A percentile compares a stretch with the other conserved stretches of the same genome.
phyloP scores from a whole-genome alignment of 768 basidiomycete species.

The Pleurotus citrinopileatus region DNA sequence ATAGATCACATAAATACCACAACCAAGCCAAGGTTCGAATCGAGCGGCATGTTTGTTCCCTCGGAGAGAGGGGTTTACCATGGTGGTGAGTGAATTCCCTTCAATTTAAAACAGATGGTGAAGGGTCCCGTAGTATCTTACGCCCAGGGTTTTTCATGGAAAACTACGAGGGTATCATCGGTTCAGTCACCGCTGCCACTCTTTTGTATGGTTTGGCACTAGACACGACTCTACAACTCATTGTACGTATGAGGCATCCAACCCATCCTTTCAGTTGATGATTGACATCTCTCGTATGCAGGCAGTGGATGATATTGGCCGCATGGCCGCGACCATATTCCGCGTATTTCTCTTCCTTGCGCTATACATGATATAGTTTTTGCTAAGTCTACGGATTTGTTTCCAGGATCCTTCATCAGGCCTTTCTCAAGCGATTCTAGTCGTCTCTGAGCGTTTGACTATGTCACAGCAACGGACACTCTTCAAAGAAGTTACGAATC shows the following conservation, averaged over 20 bases:
- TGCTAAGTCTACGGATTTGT: background rate
- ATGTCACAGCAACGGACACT: conserved; percentile 22
- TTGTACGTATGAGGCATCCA: conserved; percentile 33
- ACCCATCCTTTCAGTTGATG: background rate
- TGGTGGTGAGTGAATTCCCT: conserved; percentile 32
- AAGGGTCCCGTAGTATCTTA: conserved; percentile 26
- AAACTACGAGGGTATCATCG: conserved; percentile 36
- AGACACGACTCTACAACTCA: conserved; percentile 27
- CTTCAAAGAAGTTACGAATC: conserved; percentile 25
- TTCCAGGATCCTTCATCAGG: conserved; percentile 25
- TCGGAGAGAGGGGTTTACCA: conserved; percentile 26
- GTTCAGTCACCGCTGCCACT: conserved; percentile 30
- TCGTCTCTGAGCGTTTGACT: conserved; percentile 28
- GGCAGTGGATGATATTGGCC: conserved; percentile 32
- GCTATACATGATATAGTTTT: too few relatives aligned
- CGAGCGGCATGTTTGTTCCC: conserved; percentile 30
- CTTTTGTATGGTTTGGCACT: conserved; percentile 30
- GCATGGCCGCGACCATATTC: conserved; percentile 30
- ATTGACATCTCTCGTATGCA: conserved; percentile 6
- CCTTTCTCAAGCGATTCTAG: conserved; percentile 20
- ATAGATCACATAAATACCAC: conserved; percentile 25
- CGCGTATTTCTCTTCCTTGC: conserved; percentile 15
- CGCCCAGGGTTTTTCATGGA: conserved; percentile 44
- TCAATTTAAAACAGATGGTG: background rate
- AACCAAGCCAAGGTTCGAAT: conserved; percentile 33